These are phyloP conservation scores for Kwoniella shivajii DNA, from an alignment of 1,284 basidiomycete species.

Conservation along the genomic window DNA sequence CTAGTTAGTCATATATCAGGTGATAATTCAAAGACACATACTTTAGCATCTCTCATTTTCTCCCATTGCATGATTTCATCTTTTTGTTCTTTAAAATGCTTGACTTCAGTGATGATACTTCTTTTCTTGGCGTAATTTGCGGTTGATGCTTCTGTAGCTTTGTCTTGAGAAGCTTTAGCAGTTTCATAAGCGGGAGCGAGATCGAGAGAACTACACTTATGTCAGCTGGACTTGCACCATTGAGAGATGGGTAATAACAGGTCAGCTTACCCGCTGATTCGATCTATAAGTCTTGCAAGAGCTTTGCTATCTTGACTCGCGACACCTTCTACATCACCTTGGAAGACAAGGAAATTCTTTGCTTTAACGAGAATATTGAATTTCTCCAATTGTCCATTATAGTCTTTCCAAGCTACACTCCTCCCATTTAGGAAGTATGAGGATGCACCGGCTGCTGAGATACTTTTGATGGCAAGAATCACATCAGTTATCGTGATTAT, in stretches of 20 bases:
- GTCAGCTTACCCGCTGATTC: conserved; percentile 76
- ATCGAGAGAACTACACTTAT: conserved; percentile 73
- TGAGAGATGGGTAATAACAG: not conserved
- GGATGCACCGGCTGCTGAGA: conserved; percentile 79
- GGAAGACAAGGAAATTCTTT: conserved; percentile 99
- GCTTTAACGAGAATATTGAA: conserved; percentile 99
- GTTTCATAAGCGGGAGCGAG: conserved; percentile 85
- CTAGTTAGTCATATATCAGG: not conserved
- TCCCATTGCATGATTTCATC: conserved; percentile 90
- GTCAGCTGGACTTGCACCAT: too few species aligned
- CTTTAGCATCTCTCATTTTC: conserved; percentile 69
- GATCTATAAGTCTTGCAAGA: conserved; percentile 87
- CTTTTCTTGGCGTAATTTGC: conserved; percentile 91
- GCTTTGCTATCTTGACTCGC: conserved; percentile 93
- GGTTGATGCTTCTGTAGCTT: conserved; percentile 89
- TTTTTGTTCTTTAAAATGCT: conserved; percentile 97
- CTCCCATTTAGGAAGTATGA: conserved; percentile 83
- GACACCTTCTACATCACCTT: conserved; percentile 97
- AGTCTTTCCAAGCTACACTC: conserved; percentile 77
- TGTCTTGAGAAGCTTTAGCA: conserved; percentile 81
- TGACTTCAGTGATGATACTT: conserved; percentile 91
- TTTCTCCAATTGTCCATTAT: conserved; percentile 78
- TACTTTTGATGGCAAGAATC: conserved; percentile 67
- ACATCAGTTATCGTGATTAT: conserved; percentile 9
- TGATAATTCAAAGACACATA: conserved; percentile 45